These are phyloP conservation scores for Diaporthe aspalathi DNA, from an alignment of 2,329 filamentous ascomycete genomes.

Conservation along the genomic window DNA sequence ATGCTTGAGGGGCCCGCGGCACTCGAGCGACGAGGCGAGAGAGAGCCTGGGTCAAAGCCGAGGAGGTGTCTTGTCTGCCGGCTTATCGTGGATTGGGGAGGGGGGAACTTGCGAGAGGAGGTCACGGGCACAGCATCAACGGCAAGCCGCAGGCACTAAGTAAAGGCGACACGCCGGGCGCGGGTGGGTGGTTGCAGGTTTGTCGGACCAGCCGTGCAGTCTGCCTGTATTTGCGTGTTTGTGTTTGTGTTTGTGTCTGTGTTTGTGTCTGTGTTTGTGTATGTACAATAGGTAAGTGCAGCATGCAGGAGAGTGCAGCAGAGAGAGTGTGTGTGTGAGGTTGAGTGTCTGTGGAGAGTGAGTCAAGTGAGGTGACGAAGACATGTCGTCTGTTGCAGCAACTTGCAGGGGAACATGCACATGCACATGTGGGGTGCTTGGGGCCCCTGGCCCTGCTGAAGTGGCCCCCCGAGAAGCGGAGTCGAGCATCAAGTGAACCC, in stretches of 20 bases:
- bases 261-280: neutral
- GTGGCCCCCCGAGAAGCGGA: conserved; percentile 30
- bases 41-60: neutral
- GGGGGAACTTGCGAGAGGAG: neutral
- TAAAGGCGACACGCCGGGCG: conserved; percentile 1
- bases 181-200: neutral
- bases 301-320: neutral
- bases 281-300: conserved; percentile 7
- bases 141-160: conserved; percentile 1
- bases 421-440: neutral
- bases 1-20: neutral
- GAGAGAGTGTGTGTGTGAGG: neutral
- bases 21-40: neutral
- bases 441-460: neutral
- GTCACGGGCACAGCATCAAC: neutral
- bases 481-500: neutral
- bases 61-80: neutral
- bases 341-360: neutral
- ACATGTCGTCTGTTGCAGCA: conserved; percentile 17
- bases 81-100: conserved; percentile 20
- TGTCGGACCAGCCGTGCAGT: neutral
- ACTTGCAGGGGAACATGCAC: neutral
- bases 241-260: neutral
- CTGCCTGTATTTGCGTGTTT: neutral
- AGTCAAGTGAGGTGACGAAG: conserved; percentile 29